Evolutionary conservation across 768 basidiomycete genomes (phyloP), one percentile per base, ranked within the genome.

Genomic region (Tremella mesenterica): DNA sequence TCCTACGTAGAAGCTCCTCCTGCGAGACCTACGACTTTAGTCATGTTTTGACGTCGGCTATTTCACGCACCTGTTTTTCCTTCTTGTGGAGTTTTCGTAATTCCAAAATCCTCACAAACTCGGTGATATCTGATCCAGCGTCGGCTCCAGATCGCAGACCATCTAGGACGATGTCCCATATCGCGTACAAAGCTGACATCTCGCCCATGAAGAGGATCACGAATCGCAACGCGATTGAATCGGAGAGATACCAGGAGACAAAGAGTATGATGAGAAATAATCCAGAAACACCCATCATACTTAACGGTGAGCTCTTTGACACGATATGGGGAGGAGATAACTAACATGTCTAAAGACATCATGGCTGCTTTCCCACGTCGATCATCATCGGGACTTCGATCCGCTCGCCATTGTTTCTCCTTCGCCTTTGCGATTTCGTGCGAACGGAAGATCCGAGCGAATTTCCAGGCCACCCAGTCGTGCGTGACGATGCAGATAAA

Each of bases 221-320:
- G 49, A 61, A 69, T 18, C 67, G 61, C 21, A 69, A 48, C 23
- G 16, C 54, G 27, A 64, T 54, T n/a, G 67, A 69, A 33, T 69
- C 67, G 44, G 52, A 50, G 45, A 52, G 47, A 21, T 53, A 52
- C 63, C 66, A 64, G 4, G 54, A 50, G 28, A 65, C 26, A 50
- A 57, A 20, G 12, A 58, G 18, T 6, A 46, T 50, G 29, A 53
- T 30, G 6, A 43, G 16, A 27, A 61, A 33, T 28, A 58, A 59
- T 8, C 44, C 21, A 10, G 51, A 33, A 16, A 57, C 30, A 25
- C 39, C 12, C 27, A 21, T 31, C n/a, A 23, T 33, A 50, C 14
- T 18, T 18, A n/a, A 3, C 18, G 7, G 34, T 4, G 12, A 36
- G 36, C 20, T 10, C 20, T 10, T 29, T 14, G 26, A 28, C 28